Base-by-base conservation (phyloP, 1,139 yeast genomes). In the Hansenula lynferdii region DNA sequence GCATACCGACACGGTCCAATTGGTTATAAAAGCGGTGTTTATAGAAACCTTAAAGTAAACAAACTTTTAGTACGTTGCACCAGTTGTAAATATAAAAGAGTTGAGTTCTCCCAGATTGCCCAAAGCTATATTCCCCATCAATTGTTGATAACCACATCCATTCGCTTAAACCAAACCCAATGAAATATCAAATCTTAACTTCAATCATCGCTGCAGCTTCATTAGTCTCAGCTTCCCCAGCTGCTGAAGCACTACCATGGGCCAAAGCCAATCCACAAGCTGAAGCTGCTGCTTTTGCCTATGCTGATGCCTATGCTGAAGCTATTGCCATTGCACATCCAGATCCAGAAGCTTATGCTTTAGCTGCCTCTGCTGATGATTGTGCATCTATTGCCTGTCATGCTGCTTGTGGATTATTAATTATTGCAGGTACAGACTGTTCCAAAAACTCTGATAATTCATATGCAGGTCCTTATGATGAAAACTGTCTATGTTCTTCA, bases 401-500 rank as follows among this genome's bases (percentile, higher is more conserved):
- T 27, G 45, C 45, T 23, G 32, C 38, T 15, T 42, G 45, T 40
- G 45, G 45, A 34, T 36, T 38, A 29, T 28, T 42, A 26, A 42
- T 42, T 24, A 38, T 42, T 38, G 43, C 34, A 19, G 45, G 42
- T 38, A 38, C 34, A 22, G 33, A 23, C 4, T 42, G 43, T 40
- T 38, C 43, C 12, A 6, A 16, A 8, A 40, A 40, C 39, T 23
- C n/a, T n/a, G 49, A 44, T 14, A 36, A 37, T 22, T 31, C 38
- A 15, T 55, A 48, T 34, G n/a, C 34, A 8, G 47, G 50, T 24
- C 51, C 56, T 34, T 56, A 48, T 36, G 49, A 56, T 37, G 22
- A 37, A 8, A 29, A 40, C 24, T 57, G 61, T 50, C 43, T 57
- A 33, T 57, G 62, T 54, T 28, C 43, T 22, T 14, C 39, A 1